phyloP scores from a whole-genome alignment of 2,329 filamentous ascomycete species.

The Geosmithia morbida region DNA sequence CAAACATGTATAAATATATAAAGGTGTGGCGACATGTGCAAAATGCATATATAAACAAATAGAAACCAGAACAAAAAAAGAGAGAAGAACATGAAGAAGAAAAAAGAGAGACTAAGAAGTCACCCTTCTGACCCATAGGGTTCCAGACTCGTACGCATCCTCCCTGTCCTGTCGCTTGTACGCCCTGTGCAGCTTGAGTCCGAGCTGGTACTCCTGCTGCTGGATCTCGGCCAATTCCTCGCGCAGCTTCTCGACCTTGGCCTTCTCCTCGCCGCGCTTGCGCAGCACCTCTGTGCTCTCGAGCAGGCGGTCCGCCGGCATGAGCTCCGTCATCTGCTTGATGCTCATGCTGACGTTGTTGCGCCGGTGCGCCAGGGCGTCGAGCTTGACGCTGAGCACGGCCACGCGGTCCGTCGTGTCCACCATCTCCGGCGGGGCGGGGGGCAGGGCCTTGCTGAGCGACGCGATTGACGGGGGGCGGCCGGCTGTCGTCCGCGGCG shows the following conservation, averaged over 20 bases:
- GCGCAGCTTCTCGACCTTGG: slow-evolving; percentile 51
- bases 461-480: slow-evolving; percentile 16
- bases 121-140: slow-evolving; percentile 53
- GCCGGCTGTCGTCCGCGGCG: neutral
- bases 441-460: slow-evolving; percentile 44
- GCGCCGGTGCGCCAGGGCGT: slow-evolving; percentile 50
- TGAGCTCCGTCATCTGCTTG: slow-evolving; percentile 62
- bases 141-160: slow-evolving; percentile 47
- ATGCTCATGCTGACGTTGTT: slow-evolving; percentile 61
- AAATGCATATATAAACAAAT: neutral
- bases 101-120: neutral
- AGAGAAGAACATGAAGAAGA: neutral
- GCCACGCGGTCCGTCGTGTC: slow-evolving; percentile 49
- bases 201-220: slow-evolving; percentile 65
- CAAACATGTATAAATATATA: neutral
- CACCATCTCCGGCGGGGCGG: slow-evolving; percentile 42
- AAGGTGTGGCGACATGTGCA: no score
- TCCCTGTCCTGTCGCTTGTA: slow-evolving; percentile 63
- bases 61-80: no score
- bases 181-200: slow-evolving; percentile 57
- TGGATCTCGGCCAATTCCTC: slow-evolving; percentile 58
- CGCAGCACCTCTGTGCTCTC: slow-evolving; percentile 48
- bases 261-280: slow-evolving; percentile 41
- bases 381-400: slow-evolving; percentile 49
- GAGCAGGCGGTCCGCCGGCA: slow-evolving; percentile 56